Evolutionary conservation across 768 basidiomycete species (phyloP).

Genomic region (Psilocybe cubensis): DNA sequence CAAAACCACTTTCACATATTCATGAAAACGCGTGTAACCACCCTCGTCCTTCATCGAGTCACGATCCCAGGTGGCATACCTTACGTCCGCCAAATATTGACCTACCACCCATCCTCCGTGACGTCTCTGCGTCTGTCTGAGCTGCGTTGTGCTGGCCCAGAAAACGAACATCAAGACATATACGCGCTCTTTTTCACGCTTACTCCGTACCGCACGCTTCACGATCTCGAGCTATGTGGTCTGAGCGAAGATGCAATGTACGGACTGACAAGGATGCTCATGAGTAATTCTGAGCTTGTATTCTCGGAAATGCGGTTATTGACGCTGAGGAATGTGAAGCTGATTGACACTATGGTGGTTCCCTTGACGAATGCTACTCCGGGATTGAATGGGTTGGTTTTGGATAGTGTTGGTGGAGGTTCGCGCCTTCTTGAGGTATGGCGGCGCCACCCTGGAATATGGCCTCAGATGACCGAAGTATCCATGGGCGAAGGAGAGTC

Average conservation of each 20-base stretch:
- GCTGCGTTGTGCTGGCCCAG: background rate
- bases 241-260: background rate
- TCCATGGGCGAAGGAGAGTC: too few relatives aligned
- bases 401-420: background rate
- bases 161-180: background rate
- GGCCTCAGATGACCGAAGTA: conserved; percentile 2
- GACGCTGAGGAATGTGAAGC: background rate
- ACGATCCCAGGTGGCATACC: conserved; percentile 5
- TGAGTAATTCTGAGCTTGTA: background rate
- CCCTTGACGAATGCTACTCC: background rate
- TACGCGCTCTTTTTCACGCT: conserved; percentile 9
- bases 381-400: background rate
- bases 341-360: background rate
- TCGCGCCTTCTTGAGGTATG: background rate
- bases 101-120: background rate
- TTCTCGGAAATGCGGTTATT: background rate
- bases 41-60: conserved; percentile 5
- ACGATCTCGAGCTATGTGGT: conserved; percentile 1
- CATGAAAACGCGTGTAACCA: background rate
- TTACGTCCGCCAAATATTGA: background rate
- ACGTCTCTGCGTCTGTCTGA: conserved; percentile 3
- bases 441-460: background rate
- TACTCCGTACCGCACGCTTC: background rate
- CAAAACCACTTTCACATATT: conserved; percentile 10
- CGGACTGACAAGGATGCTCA: background rate